Evolutionary conservation across 1,284 basidiomycete species (phyloP).

Genomic region (Austroboletus niveus): DNA sequence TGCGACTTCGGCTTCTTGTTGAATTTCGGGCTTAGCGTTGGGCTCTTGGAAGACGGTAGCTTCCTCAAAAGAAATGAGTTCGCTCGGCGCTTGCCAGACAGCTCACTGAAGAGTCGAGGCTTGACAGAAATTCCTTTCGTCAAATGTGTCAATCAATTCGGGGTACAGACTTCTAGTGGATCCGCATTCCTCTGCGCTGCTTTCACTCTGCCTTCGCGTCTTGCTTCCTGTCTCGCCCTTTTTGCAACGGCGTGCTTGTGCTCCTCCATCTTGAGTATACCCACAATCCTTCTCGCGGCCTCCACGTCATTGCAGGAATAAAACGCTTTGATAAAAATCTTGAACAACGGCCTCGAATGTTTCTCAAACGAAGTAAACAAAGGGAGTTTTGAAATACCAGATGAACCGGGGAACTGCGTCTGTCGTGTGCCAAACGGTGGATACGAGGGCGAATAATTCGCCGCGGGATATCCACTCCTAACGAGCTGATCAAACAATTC

Average conservation of each 20-base stretch:
- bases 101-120: no score
- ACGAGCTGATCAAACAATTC: conserved; percentile 61
- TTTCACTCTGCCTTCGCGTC: conserved; percentile 20
- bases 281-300: conserved; percentile 52
- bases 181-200: conserved; percentile 4
- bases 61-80: no score
- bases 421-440: conserved; percentile 46
- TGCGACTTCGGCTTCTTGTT: not conserved
- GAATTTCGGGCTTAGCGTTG: no score
- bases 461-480: conserved; percentile 53
- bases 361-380: conserved; percentile 47
- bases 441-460: conserved; percentile 21
- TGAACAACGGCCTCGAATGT: conserved; percentile 64
- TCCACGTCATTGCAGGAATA: conserved; percentile 49
- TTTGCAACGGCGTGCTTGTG: conserved; percentile 9
- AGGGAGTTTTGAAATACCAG: conserved; percentile 36
- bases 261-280: conserved; percentile 51
- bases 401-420: conserved; percentile 5
- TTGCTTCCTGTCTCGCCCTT: conserved; percentile 18
- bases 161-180: conserved; percentile 5
- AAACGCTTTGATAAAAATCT: conserved; percentile 67
- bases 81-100: no score
- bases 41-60: no score
- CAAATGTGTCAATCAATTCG: conserved; percentile 3
- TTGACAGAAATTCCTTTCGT: not conserved